Percentiles rank a stretch among this genome's conserved stretches.
Evolutionary conservation across 2,329 filamentous ascomycete genomes (phyloP).

Genomic region (Westerdykella ornata): DNA sequence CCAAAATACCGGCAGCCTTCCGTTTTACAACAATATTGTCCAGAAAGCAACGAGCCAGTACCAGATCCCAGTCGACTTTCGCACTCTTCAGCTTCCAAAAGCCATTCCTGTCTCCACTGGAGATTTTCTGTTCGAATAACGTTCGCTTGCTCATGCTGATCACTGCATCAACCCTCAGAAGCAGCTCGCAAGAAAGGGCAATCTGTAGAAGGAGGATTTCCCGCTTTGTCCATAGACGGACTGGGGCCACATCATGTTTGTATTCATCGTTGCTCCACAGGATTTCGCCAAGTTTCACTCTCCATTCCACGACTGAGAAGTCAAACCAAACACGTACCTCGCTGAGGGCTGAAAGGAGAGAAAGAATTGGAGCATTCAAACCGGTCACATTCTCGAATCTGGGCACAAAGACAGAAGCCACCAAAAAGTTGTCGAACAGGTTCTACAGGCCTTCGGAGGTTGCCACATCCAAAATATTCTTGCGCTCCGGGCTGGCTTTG

Average conservation of each 20-base stretch:
- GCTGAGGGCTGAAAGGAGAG: slow-evolving; percentile 59
- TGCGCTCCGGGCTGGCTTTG: slow-evolving; percentile 50
- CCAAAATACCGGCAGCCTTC: slow-evolving; percentile 10
- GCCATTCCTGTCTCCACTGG: slow-evolving; percentile 36
- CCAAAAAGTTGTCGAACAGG: slow-evolving; percentile 40
- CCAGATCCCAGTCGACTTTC: slow-evolving; percentile 52
- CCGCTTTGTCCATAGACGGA: slow-evolving; percentile 37
- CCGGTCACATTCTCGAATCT: slow-evolving; percentile 52
- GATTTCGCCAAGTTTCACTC: slow-evolving; percentile 64
- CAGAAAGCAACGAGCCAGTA: slow-evolving; percentile 48
- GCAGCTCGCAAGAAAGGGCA: slow-evolving; percentile 48
- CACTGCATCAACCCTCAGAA: slow-evolving; percentile 49
- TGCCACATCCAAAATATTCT: slow-evolving; percentile 44
- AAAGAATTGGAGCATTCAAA: slow-evolving; percentile 63
- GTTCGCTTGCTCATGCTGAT: slow-evolving; percentile 11
- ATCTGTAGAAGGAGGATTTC: slow-evolving; percentile 52
- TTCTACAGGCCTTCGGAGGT: slow-evolving; percentile 48
- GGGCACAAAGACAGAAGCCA: slow-evolving; percentile 34
- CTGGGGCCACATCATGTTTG: slow-evolving; percentile 10
- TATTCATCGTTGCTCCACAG: slow-evolving; percentile 51
- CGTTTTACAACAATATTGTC: slow-evolving; percentile 44
- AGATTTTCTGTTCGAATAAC: slow-evolving; percentile 15
- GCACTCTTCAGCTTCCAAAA: slow-evolving; percentile 44
- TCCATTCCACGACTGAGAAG: slow-evolving; percentile 68
- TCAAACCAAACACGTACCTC: slow-evolving; percentile 65